Evolutionary conservation across 441 rosid genomes (phyloP).

Genomic region (Isatis lusitanica): DNA sequence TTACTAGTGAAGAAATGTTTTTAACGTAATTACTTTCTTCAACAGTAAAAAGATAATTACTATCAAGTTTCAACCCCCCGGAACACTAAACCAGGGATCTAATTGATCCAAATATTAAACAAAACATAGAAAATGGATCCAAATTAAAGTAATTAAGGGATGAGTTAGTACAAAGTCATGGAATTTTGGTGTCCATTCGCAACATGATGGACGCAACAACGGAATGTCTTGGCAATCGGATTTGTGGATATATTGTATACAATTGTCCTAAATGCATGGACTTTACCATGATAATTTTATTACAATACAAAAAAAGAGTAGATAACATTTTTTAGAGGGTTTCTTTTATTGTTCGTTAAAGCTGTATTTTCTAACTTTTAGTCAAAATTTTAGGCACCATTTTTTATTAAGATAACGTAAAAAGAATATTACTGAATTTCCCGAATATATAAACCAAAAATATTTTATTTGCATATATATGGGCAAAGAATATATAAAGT

Average conservation of each 20-base stretch:
- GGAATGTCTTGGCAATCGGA: background rate
- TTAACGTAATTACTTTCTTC: background rate
- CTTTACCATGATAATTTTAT: no score
- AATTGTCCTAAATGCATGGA: no score
- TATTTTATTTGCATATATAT: background rate
- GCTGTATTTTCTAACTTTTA: no score
- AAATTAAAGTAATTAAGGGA: background rate
- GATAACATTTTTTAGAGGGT: no score
- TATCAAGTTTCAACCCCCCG: background rate
- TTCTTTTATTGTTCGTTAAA: background rate
- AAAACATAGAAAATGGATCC: background rate
- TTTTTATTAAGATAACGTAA: background rate
- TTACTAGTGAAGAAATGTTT: background rate
- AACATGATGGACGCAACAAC: background rate
- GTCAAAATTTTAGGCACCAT: no score
- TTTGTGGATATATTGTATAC: no score
- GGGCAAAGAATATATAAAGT: slow-evolving; percentile 16
- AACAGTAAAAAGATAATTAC: no score
- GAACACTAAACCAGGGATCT: background rate
- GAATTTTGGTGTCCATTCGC: background rate
- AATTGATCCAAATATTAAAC: background rate
- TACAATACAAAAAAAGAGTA: background rate
- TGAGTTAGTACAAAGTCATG: background rate
- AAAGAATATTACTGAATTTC: background rate
- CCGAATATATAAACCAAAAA: background rate